Base-by-base conservation (phyloP, 108 stramenopile species). In the Skeletonema grethae region DNA sequence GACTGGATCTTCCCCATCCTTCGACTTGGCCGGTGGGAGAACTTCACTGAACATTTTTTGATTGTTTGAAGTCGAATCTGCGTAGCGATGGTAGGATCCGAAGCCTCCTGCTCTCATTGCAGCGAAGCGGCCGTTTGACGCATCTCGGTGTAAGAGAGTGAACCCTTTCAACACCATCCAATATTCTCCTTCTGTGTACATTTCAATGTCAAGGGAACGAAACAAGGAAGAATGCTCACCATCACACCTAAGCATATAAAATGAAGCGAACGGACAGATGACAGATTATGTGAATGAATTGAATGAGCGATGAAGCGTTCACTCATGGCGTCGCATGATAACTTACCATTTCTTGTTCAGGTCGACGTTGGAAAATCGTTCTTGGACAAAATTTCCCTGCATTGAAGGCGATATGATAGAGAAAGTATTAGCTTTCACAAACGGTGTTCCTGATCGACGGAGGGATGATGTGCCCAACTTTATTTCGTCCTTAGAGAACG, bases 161-260 rank as follows among this genome's bases (percentile, higher is more conserved):
- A 97, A 92, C 6, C 96, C 96, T 18, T 90, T 74, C 60, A 95
- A 89, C 36, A 96, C 72, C 67, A 95, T 72, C 92, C 94, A 95
- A 65, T 93, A 97, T 75, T 91, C 93, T 38, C 95, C 96, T 59
- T 92, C 88, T 8, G 93, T 90, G 13, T 93, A 93, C 35, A 87
- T 76, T 80, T 97, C 96, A 36, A 97, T 77, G 72, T 97, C 96
- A 25, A 95, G 59, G 9, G 81, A 78, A 61, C 79, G 77, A 68
- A 85, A 93, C 11, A 80, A 67, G 4, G 79, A 59, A 38, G 86
- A 82, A 57, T 77, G 80, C 12, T 86, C 87, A 65, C 89, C 87
- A 9, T 89, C 86, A 24, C 66, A 78, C 81, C 77, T 79, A 16
- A 36, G 34, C 2, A 11, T 15, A 62, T 22, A 43, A 30, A 36